A percentile compares a stretch with the other conserved stretches of the same genome.
Evolutionary conservation across 2,329 filamentous ascomycete species (phyloP).

Genomic region (Botrytis medusae): DNA sequence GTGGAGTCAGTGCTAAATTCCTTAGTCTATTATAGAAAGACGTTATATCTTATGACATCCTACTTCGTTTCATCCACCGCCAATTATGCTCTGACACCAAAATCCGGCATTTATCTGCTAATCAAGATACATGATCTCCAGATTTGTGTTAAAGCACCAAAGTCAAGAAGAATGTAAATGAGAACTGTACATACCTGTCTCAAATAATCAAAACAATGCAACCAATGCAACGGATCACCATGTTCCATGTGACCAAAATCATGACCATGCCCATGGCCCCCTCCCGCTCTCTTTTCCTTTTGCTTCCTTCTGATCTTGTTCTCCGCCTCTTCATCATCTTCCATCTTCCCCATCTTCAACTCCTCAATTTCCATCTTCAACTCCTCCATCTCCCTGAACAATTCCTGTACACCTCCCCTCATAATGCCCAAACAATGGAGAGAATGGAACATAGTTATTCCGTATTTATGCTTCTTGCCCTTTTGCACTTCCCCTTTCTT

Average conservation of each 20-base stretch:
- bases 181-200: constrained; percentile 19
- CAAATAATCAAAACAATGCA: constrained; percentile 24
- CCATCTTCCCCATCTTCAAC: not conserved
- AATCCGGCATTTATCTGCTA: too few relatives aligned
- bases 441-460: constrained; percentile 18
- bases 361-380: not conserved
- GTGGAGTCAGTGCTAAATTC: not conserved
- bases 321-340: not conserved
- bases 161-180: not conserved
- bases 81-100: not conserved
- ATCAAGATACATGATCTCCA: not conserved
- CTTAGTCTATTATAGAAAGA: not conserved
- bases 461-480: not conserved
- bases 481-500: not conserved
- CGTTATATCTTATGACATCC: not conserved
- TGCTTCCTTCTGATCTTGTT: too few relatives aligned
- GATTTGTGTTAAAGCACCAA: not conserved
- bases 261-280: not conserved
- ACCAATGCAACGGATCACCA: constrained; percentile 19
- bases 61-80: too few relatives aligned
- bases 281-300: not conserved
- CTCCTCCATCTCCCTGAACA: constrained; percentile 16
- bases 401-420: constrained; percentile 9
- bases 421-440: constrained; percentile 20
- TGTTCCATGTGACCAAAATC: constrained; percentile 13